Percentiles rank a stretch among this genome's conserved stretches.
These are phyloP conservation scores for Adenanthera pavonina DNA, from an alignment of 306 rosid species.

Conservation along the genomic window DNA sequence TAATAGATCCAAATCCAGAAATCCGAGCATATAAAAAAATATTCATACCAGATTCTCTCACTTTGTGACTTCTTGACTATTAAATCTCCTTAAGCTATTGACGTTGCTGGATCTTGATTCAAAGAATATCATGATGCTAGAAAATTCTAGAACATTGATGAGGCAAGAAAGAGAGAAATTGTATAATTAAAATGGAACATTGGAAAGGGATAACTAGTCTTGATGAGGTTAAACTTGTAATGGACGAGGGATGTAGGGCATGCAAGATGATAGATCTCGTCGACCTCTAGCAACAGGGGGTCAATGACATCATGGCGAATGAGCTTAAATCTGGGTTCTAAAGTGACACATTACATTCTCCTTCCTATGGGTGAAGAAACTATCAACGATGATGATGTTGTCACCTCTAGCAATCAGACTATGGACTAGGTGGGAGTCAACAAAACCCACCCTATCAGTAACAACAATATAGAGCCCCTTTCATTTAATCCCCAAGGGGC, in stretches of 20 bases:
- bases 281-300: conserved; percentile 74
- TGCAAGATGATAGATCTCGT: conserved; percentile 83
- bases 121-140: no score
- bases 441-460: conserved; percentile 76
- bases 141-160: no score
- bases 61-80: no score
- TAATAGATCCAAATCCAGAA: no score
- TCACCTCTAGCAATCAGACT: conserved; percentile 74
- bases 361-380: conserved; percentile 73
- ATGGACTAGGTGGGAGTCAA: conserved; percentile 75
- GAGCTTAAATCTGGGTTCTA: conserved; percentile 72
- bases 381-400: conserved; percentile 75
- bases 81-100: no score
- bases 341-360: conserved; percentile 81
- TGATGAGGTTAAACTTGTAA: conserved; percentile 78
- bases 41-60: no score
- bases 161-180: no score
- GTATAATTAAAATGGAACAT: not conserved
- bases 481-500: conserved; percentile 64
- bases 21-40: no score
- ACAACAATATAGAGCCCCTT: conserved; percentile 76
- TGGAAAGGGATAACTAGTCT: conserved; percentile 69
- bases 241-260: conserved; percentile 83
- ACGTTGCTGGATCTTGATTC: no score
- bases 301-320: conserved; percentile 81